Percentiles rank a stretch among this genome's conserved stretches.
Evolutionary conservation across 495 filamentous ascomycete genomes (phyloP).

Genomic region (Articulospora tetracladia): DNA sequence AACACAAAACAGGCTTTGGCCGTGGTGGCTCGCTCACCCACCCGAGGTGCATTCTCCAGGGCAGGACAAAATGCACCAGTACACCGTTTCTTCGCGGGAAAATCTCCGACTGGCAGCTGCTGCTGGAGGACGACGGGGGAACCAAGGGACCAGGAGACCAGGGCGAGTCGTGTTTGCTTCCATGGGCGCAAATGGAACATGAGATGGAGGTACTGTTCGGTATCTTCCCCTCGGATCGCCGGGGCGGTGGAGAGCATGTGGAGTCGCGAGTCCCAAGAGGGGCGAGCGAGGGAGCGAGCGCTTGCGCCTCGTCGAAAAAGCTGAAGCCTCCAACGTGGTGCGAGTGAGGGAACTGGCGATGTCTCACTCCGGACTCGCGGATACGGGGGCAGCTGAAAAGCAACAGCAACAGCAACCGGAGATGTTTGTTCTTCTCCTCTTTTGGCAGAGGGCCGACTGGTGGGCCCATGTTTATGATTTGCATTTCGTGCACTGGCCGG

Average conservation of each 20-base stretch:
- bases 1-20: background rate
- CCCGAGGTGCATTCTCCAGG: too few species aligned
- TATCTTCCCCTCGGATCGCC: background rate
- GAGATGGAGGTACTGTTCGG: background rate
- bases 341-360: background rate
- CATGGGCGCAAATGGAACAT: too few species aligned
- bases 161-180: background rate
- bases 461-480: too few species aligned
- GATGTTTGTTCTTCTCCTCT: background rate
- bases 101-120: background rate
- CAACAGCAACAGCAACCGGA: background rate
- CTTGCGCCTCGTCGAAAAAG: background rate
- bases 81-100: too few species aligned
- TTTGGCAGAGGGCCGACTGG: too few species aligned
- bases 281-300: background rate
- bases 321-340: background rate
- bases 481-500: too few species aligned
- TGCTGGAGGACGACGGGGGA: too few species aligned
- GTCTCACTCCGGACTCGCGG: background rate
- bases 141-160: background rate
- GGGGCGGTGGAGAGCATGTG: too few species aligned
- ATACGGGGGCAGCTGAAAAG: background rate
- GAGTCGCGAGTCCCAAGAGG: too few species aligned
- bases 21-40: too few species aligned
- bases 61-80: too few species aligned